phyloP scores from a whole-genome alignment of 2,329 filamentous ascomycete species.

The Calonectria honghensis region DNA sequence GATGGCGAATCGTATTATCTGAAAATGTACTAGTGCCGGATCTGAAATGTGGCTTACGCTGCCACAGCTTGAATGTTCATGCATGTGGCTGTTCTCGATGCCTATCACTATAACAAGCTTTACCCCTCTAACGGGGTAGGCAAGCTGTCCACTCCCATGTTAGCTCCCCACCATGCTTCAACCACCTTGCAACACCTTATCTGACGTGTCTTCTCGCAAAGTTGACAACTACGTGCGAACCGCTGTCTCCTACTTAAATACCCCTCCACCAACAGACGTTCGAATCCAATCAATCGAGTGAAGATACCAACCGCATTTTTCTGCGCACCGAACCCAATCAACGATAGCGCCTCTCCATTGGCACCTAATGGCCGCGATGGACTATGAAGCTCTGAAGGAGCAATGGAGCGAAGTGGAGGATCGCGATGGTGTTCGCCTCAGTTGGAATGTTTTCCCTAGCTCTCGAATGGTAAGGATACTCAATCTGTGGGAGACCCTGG shows the following conservation, averaged over 20 bases:
- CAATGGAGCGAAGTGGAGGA: slow-evolving; percentile 98
- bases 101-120: slow-evolving; percentile 23
- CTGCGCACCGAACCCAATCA: neutral
- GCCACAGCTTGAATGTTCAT: neutral
- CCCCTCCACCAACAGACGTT: neutral
- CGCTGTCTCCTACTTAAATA: neutral
- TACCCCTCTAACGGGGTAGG: slow-evolving; percentile 32
- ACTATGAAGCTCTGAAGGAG: slow-evolving; percentile 95
- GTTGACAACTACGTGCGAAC: slow-evolving; percentile 7
- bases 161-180: slow-evolving; percentile 11
- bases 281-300: neutral
- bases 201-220: slow-evolving; percentile 24
- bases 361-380: slow-evolving; percentile 73
- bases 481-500: neutral
- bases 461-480: slow-evolving; percentile 87
- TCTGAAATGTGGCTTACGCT: slow-evolving; percentile 2
- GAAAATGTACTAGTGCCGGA: slow-evolving; percentile 9
- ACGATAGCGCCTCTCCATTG: slow-evolving; percentile 9
- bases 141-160: slow-evolving; percentile 34
- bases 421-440: slow-evolving; percentile 94
- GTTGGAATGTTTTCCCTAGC: slow-evolving; percentile 99
- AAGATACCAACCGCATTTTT: neutral
- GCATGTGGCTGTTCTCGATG: slow-evolving; percentile 5
- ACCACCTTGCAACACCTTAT: slow-evolving; percentile 9
- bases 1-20: neutral